Evolutionary conservation across 148 eudicot species (phyloP).

Genomic region (Rhododendron ovatum): DNA sequence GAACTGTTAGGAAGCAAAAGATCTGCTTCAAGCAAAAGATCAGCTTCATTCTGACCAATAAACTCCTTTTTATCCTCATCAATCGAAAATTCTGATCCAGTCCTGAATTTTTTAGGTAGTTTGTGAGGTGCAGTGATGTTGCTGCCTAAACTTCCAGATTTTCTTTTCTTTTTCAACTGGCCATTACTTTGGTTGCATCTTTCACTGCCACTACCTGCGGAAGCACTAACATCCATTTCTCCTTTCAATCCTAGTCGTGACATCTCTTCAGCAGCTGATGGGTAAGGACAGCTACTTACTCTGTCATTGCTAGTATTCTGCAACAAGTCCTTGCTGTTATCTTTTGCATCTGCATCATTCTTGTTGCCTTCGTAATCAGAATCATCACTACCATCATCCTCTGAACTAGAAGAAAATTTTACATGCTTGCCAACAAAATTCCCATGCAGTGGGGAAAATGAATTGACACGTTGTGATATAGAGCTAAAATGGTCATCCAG

Average conservation of each 20-base stretch:
- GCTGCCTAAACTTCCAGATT: conserved; percentile 27
- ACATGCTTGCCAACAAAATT: conserved; percentile 57
- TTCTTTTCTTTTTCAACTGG: conserved; percentile 36
- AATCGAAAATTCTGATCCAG: background rate
- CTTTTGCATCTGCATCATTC: conserved; percentile 17
- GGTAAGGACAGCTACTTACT: conserved; percentile 81
- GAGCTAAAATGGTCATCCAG: conserved; percentile 65
- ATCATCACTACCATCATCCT: conserved; percentile 38
- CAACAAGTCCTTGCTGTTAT: conserved; percentile 23
- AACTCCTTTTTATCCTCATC: conserved; percentile 6
- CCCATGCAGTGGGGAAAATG: conserved; percentile 47
- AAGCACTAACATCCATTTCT: conserved; percentile 24
- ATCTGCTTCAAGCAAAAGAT: conserved; percentile 27
- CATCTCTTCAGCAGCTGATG: conserved; percentile 80
- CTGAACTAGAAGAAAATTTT: conserved; percentile 66
- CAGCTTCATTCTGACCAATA: conserved; percentile 9
- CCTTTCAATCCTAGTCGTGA: conserved; percentile 64
- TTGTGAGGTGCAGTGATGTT: conserved; percentile 13
- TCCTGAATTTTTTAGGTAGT: conserved; percentile 17
- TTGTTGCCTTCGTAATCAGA: conserved; percentile 26
- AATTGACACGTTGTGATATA: conserved; percentile 50
- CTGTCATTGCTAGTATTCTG: conserved; percentile 32
- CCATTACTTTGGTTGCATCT: conserved; percentile 7
- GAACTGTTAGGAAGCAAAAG: conserved; percentile 38
- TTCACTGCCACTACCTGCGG: conserved; percentile 15